These are phyloP conservation scores for Solanum rostratum DNA, from an alignment of 257 asterid genomes.

Conservation along the genomic window DNA sequence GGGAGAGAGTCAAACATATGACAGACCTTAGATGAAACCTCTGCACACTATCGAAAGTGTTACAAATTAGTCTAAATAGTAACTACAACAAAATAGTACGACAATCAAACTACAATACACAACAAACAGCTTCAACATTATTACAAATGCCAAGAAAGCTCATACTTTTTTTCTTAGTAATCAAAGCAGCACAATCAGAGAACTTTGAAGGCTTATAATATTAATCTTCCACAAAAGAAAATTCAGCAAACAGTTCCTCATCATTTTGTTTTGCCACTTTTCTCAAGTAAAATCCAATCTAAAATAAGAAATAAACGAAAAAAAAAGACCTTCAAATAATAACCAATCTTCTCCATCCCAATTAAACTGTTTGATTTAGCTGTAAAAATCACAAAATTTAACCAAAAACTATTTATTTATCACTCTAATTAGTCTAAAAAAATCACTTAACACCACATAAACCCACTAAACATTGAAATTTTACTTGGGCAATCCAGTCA, in stretches of 20 bases:
- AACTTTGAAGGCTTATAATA: slow-evolving; percentile 14
- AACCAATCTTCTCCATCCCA: background rate
- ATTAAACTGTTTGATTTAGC: background rate
- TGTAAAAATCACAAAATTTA: background rate
- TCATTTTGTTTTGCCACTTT: slow-evolving; percentile 26
- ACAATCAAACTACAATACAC: background rate
- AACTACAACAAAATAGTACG: background rate
- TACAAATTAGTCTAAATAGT: accelerated
- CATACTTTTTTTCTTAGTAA: background rate
- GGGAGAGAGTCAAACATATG: background rate
- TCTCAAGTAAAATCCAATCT: background rate
- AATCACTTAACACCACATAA: no score
- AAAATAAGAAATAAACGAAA: background rate
- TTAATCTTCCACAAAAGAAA: slow-evolving; percentile 15
- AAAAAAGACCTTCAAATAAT: background rate
- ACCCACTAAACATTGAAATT: no score
- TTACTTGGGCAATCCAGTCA: slow-evolving; percentile 11
- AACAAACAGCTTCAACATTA: background rate
- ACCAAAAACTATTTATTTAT: background rate
- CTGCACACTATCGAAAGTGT: background rate
- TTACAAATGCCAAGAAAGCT: background rate
- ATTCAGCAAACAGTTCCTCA: slow-evolving; percentile 29
- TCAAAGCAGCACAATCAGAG: slow-evolving; percentile 5
- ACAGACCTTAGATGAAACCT: background rate
- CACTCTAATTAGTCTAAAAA: no score